phyloP scores from a whole-genome alignment of 768 basidiomycete genomes.

The Rhodosporidiobolus odoratus region DNA sequence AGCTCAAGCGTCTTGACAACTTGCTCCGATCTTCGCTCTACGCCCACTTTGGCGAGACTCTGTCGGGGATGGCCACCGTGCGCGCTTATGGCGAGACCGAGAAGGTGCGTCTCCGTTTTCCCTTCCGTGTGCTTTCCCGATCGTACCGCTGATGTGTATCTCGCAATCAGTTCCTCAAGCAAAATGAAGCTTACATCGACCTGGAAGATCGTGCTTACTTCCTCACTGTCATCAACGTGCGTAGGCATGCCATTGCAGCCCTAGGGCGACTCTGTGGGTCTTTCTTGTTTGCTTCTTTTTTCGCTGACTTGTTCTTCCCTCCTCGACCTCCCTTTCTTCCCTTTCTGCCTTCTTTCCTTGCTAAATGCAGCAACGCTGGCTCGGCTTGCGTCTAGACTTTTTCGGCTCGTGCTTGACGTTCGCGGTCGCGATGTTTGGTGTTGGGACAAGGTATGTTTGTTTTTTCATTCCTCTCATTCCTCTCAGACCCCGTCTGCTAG shows the following conservation, averaged over 20 bases:
- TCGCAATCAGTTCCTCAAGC: slow-evolving; percentile 66
- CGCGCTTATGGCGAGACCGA: slow-evolving; percentile 75
- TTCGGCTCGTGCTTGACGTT: slow-evolving; percentile 68
- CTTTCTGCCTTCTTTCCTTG: background rate
- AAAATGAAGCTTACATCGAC: slow-evolving; percentile 71
- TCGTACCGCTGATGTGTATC: too few species aligned
- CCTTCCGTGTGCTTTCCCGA: background rate
- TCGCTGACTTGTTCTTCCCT: too few species aligned
- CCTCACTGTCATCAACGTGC: slow-evolving; percentile 74
- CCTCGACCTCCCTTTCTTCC: background rate
- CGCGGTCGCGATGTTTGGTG: slow-evolving; percentile 70
- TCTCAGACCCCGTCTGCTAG: background rate
- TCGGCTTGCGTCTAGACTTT: slow-evolving; percentile 82
- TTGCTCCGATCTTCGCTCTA: slow-evolving; percentile 81
- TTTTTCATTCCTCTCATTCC: background rate
- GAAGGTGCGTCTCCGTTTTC: background rate
- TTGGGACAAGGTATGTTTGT: slow-evolving; percentile 55
- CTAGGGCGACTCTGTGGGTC: too few species aligned
- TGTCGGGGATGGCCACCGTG: slow-evolving; percentile 61
- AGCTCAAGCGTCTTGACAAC: slow-evolving; percentile 78
- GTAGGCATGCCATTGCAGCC: too few species aligned
- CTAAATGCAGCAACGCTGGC: slow-evolving; percentile 57
- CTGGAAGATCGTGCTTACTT: slow-evolving; percentile 86
- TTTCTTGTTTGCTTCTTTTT: too few species aligned
- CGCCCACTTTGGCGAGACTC: slow-evolving; percentile 84